phyloP scores from a whole-genome alignment of 2,329 filamentous ascomycete genomes.

The Penicillium occitanis region DNA sequence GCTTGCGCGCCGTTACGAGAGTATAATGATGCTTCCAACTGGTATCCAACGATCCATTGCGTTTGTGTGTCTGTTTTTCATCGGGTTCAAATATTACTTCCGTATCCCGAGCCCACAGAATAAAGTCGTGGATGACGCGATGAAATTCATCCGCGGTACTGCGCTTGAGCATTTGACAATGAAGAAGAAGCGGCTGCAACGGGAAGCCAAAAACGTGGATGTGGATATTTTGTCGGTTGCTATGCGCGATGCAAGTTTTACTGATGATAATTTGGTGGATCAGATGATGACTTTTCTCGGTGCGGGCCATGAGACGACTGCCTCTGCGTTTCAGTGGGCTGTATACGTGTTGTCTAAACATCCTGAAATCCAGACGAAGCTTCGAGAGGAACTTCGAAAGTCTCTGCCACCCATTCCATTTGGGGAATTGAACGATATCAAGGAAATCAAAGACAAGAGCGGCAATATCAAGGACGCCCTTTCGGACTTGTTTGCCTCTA shows the following conservation, averaged over 20 bases:
- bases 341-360: conserved; percentile 67
- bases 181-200: conserved; percentile 57
- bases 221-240: conserved; percentile 80
- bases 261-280: conserved; percentile 76
- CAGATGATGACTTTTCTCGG: conserved; percentile 90
- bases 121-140: conserved; percentile 59
- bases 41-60: conserved; percentile 49
- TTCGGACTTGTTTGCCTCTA: not conserved
- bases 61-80: conserved; percentile 57
- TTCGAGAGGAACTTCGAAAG: conserved; percentile 67
- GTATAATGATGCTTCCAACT: conserved; percentile 27
- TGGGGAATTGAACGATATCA: conserved; percentile 30
- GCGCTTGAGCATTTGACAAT: conserved; percentile 68
- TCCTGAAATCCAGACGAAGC: conserved; percentile 62
- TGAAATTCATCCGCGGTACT: conserved; percentile 60
- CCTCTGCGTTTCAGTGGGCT: conserved; percentile 73
- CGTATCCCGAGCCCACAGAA: conserved; percentile 71
- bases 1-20: conserved; percentile 49
- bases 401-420: conserved; percentile 54
- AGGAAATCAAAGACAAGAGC: conserved; percentile 56
- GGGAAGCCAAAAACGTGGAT: conserved; percentile 39
- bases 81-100: conserved; percentile 63
- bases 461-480: conserved; percentile 38
- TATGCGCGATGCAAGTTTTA: conserved; percentile 71
- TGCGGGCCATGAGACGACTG: conserved; percentile 78